Percentiles rank a stretch among this genome's conserved stretches.
These are phyloP conservation scores for Zopfochytrium polystomum DNA, from an alignment of 371 early-diverging fungal species.

Conservation along the genomic window DNA sequence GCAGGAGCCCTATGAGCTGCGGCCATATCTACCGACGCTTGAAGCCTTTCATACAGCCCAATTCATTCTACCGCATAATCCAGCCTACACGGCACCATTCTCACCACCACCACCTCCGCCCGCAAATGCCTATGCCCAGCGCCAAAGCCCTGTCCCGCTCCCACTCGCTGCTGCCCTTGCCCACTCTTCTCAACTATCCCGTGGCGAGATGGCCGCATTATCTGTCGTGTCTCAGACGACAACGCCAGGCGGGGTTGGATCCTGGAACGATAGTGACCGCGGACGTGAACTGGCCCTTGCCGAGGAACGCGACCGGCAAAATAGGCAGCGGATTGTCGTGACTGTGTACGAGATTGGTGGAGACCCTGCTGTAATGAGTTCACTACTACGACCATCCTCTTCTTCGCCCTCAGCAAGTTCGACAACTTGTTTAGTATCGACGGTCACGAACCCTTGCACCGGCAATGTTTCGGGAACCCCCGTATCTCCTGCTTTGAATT, in stretches of 20 bases:
- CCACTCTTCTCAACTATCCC: background rate
- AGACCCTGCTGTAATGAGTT: no score
- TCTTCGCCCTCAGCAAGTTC: no score
- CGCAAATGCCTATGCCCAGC: background rate
- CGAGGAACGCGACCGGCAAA: conserved; percentile 19
- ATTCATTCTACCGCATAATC: conserved; percentile 19
- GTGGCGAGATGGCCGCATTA: background rate
- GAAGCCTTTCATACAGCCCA: conserved; percentile 31
- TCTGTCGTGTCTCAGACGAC: no score
- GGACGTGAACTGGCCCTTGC: no score
- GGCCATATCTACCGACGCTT: conserved; percentile 34
- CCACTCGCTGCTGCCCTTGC: background rate
- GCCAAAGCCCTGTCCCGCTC: background rate
- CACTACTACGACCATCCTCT: no score
- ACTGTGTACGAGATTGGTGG: conserved; percentile 40
- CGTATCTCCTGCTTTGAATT: no score
- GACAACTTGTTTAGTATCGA: no score
- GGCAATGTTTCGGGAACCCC: no score
- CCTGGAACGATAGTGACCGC: no score
- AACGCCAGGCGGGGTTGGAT: no score
- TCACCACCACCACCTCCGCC: conserved; percentile 10
- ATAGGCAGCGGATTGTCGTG: conserved; percentile 30
- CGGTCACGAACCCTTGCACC: no score
- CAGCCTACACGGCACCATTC: conserved; percentile 8
- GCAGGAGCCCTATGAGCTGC: no score